Evolutionary conservation across 371 early-diverging fungal genomes (phyloP).

Genomic region (Capillidium rhysosporum): DNA sequence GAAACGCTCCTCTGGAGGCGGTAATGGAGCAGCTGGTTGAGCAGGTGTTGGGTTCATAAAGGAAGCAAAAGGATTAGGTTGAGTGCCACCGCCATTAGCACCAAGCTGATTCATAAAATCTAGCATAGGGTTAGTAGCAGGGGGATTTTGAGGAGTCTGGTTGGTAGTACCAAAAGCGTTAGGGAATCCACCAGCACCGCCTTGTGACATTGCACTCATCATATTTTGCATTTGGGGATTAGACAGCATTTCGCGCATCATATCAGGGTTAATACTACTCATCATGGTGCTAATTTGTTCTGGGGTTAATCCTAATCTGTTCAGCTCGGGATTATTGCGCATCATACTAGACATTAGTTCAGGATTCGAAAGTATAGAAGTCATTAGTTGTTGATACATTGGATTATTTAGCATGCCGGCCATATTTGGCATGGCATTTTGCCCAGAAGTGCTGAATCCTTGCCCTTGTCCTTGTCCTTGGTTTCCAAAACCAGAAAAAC

Average conservation of each 20-base stretch:
- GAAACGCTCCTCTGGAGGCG: conserved; percentile 79
- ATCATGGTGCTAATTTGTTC: conserved; percentile 57
- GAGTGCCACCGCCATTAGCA: conserved; percentile 19
- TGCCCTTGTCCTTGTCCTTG: conserved; percentile 30
- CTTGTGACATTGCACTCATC: conserved; percentile 14
- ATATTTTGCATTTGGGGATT: conserved; percentile 64
- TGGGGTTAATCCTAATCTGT: conserved; percentile 72
- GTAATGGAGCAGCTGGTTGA: conserved; percentile 19
- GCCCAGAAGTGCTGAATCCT: too few relatives aligned
- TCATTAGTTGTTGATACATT: conserved; percentile 21
- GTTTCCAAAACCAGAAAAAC: conserved; percentile 17
- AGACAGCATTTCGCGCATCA: conserved; percentile 64
- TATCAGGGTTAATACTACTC: conserved; percentile 33
- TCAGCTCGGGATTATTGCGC: conserved; percentile 54
- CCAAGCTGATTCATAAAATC: conserved; percentile 5
- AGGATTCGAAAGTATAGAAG: conserved; percentile 65
- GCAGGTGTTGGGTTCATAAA: background rate
- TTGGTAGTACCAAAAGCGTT: conserved; percentile 20
- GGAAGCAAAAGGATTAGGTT: conserved; percentile 11
- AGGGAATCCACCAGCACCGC: conserved; percentile 13
- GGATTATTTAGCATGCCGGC: conserved; percentile 12
- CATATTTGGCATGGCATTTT: conserved; percentile 20
- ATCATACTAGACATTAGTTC: conserved; percentile 62
- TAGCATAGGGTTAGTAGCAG: background rate
- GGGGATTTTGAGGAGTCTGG: background rate